phyloP scores from a whole-genome alignment of 441 rosid genomes.

The Erysimum cheiri region DNA sequence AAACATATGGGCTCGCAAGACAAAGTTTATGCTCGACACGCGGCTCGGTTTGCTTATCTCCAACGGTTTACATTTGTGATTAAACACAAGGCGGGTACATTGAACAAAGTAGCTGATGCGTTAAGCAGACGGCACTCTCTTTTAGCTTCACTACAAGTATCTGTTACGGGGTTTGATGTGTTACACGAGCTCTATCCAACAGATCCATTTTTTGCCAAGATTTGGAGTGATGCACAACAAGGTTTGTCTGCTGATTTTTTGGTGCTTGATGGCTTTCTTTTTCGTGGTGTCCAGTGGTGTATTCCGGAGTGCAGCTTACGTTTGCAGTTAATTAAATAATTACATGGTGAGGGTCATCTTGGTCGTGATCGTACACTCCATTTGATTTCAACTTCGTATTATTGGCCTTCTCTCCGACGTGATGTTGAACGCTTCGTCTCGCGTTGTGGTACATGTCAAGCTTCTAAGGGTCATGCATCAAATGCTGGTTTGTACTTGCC shows the following conservation, averaged over 20 bases:
- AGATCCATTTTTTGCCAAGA: not conserved
- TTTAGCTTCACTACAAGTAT: fast-evolving
- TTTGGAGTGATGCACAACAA: not conserved
- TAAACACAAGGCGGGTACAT: not conserved
- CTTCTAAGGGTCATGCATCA: not conserved
- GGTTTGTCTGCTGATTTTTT: not conserved
- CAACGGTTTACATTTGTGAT: not conserved
- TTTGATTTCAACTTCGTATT: too few relatives aligned
- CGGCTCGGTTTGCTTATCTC: not conserved
- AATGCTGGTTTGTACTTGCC: not conserved
- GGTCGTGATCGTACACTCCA: too few relatives aligned
- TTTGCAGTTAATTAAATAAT: too few relatives aligned
- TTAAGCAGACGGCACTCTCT: not conserved
- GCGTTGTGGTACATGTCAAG: not conserved
- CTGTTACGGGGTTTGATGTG: fast-evolving
- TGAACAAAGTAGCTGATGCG: not conserved
- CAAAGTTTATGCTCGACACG: not conserved
- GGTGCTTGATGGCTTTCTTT: not conserved
- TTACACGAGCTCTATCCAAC: not conserved
- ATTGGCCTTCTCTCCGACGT: too few relatives aligned
- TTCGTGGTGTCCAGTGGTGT: not conserved
- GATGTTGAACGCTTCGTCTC: too few relatives aligned
- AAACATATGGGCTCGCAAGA: not conserved
- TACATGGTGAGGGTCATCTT: too few relatives aligned
- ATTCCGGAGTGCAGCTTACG: not conserved